phyloP scores from a whole-genome alignment of 306 rosid genomes.

The Medicago arabica region DNA sequence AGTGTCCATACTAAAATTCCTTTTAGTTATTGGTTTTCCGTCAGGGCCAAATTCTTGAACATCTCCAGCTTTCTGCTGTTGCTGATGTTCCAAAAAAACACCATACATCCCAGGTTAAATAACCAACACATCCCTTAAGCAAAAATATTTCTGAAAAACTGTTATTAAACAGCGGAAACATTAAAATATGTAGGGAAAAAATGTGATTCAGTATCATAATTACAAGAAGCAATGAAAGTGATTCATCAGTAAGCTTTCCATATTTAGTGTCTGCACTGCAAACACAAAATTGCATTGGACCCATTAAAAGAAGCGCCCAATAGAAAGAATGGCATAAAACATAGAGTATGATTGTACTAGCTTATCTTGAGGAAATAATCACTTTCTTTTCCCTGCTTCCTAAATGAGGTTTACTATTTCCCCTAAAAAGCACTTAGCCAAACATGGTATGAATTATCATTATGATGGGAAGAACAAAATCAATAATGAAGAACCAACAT shows the following conservation, averaged over 20 bases:
- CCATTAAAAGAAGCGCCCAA: slow-evolving; percentile 24
- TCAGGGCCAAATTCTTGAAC: slow-evolving; percentile 69
- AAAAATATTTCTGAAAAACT: slow-evolving; percentile 29
- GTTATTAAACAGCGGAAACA: slow-evolving; percentile 23
- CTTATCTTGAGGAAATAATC: slow-evolving; percentile 9
- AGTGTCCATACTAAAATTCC: slow-evolving; percentile 75
- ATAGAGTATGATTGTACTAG: not conserved
- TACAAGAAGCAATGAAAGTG: slow-evolving; percentile 34
- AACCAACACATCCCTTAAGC: slow-evolving; percentile 14
- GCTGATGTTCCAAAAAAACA: slow-evolving; percentile 54
- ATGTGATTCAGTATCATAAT: slow-evolving; percentile 26
- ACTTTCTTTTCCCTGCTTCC: not conserved
- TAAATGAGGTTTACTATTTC: slow-evolving; percentile 8
- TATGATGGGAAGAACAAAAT: slow-evolving; percentile 32
- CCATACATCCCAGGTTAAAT: slow-evolving; percentile 43
- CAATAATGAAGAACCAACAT: slow-evolving; percentile 35
- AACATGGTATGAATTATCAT: slow-evolving; percentile 17
- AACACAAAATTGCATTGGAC: slow-evolving; percentile 23
- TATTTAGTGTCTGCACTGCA: slow-evolving; percentile 33
- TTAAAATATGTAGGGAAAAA: slow-evolving; percentile 25
- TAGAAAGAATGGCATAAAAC: not conserved
- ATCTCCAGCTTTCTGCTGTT: slow-evolving; percentile 72
- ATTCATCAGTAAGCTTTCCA: slow-evolving; percentile 30
- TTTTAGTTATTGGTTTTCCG: slow-evolving; percentile 64
- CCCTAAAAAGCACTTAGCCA: slow-evolving; percentile 2